Base-by-base conservation (phyloP, 2,329 filamentous ascomycete genomes). In the Diaporthe destruens region DNA sequence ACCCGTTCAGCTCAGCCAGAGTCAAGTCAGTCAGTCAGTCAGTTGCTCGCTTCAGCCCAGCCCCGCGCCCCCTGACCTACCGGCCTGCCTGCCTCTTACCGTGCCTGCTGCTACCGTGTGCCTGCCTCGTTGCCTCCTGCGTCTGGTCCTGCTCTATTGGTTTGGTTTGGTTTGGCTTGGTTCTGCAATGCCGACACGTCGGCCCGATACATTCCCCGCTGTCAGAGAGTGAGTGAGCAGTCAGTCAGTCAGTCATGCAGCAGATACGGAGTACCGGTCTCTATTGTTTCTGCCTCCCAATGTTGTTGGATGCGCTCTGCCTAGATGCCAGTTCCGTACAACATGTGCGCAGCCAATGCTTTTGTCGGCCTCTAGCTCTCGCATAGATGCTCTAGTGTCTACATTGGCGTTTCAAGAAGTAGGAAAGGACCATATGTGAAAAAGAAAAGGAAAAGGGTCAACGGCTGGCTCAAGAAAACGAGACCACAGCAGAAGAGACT, bases 181-280 rank as follows among this genome's bases (percentile, higher is more conserved):
- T 32, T 66, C 32, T 39, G 61, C 14, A 20, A 32, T 66, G 29
- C 42, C 67, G 32, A 56, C 53, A 55, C 68, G 61, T 70, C 68
- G 68, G 68, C 68, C 68, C 55, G 68, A 59, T 55, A 63, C 42
- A 70, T 42, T 53, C n/a, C 49, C 68, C 68, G 68, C 14, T 32
- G 34, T 23, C 34, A 42, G 34, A 2, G 29, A 36, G 18, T 51
- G 12, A 20, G 25, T 12, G 16, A 47, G 44, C 44, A 20, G 32
- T 44, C 47, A n/a, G n/a, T n/a, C 29, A 29, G 29, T 29, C 29
- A 29, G 29, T 29, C 29, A 16, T 53, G 44, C 61, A 23, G 18
- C 20, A 29, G 47, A 25, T 39, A 29, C 29, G 29, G 29, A 29
- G 29, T 29, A 25, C 61, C 61, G 39, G 12, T 53, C 20, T 53